Conservation (phyloP, 2,329 filamentous ascomycete genomes). For the Sordariomycetes sp. region DNA sequence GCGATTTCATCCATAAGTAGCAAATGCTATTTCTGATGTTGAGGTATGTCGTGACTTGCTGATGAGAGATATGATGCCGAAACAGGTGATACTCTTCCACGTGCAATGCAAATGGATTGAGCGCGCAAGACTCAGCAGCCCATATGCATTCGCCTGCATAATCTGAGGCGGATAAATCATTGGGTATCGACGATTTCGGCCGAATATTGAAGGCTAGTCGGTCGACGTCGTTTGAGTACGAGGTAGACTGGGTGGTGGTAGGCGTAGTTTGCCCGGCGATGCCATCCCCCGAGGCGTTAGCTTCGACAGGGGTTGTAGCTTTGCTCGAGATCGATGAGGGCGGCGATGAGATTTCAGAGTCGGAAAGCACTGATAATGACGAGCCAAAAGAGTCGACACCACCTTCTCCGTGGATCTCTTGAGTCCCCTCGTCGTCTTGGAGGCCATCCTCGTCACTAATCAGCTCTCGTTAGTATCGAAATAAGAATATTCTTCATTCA, state of each 20-base stretch:
- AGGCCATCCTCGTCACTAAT: slow-evolving; percentile 8
- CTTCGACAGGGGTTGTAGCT: slow-evolving; percentile 50
- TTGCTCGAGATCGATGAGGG: slow-evolving; percentile 51
- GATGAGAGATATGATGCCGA: slow-evolving; percentile 71
- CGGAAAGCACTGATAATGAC: slow-evolving; percentile 42
- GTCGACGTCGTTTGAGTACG: slow-evolving; percentile 20
- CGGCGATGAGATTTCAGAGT: slow-evolving; percentile 47
- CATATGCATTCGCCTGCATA: slow-evolving; percentile 89
- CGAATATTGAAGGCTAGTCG: slow-evolving; percentile 46
- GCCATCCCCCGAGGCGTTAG: slow-evolving; percentile 13
- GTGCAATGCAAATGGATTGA: slow-evolving; percentile 86
- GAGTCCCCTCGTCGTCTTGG: neutral
- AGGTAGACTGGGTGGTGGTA: slow-evolving; percentile 2
- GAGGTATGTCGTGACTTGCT: slow-evolving; percentile 89
- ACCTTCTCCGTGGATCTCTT: slow-evolving; percentile 7
- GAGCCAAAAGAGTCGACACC: slow-evolving; percentile 37
- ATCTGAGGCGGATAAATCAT: slow-evolving; percentile 59
- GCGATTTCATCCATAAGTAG: slow-evolving; percentile 80
- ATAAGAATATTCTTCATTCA: slow-evolving; percentile 1
- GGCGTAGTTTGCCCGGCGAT: neutral
- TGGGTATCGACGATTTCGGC: slow-evolving; percentile 77
- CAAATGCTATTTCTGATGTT: slow-evolving; percentile 95
- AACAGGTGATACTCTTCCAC: slow-evolving; percentile 74
- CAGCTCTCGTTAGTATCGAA: neutral
- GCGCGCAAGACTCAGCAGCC: slow-evolving; percentile 78